phyloP scores from a whole-genome alignment of 441 rosid genomes.

The Brassica balearica region DNA sequence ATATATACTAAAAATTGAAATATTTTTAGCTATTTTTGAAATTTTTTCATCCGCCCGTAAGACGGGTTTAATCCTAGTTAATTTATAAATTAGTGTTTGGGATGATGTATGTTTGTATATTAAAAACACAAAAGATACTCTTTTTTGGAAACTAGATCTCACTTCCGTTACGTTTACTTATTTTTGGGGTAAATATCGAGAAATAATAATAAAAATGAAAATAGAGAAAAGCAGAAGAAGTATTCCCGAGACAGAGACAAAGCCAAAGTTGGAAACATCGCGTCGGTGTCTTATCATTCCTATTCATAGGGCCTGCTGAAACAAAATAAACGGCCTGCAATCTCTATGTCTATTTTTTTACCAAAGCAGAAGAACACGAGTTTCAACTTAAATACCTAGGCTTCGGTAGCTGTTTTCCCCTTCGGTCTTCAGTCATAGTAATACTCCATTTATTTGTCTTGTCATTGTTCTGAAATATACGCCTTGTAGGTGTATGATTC shows the following conservation, averaged over 20 bases:
- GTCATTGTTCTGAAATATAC: neutral
- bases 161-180: too few relatives aligned
- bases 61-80: too few relatives aligned
- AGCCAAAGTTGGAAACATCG: conserved; percentile 42
- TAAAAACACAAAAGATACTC: neutral
- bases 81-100: neutral
- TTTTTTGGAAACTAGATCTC: too few relatives aligned
- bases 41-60: too few relatives aligned
- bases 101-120: neutral
- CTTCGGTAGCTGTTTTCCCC: neutral
- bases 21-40: too few relatives aligned
- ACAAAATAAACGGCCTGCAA: conserved; percentile 34
- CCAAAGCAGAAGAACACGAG: conserved; percentile 23
- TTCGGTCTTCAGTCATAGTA: neutral
- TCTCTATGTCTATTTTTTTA: conserved; percentile 33
- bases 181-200: too few relatives aligned
- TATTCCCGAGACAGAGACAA: conserved; percentile 33
- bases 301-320: conserved; percentile 34
- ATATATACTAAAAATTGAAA: too few relatives aligned
- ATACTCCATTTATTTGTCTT: neutral
- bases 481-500: neutral
- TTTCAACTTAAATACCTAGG: neutral
- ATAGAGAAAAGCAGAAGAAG: neutral
- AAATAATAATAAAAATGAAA: neutral
- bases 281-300: conserved; percentile 39